Percentiles rank a stretch among this genome's conserved stretches.
Evolutionary conservation across 2,329 filamentous ascomycete genomes (phyloP).

Genomic region (Nigrograna mackinnonii): DNA sequence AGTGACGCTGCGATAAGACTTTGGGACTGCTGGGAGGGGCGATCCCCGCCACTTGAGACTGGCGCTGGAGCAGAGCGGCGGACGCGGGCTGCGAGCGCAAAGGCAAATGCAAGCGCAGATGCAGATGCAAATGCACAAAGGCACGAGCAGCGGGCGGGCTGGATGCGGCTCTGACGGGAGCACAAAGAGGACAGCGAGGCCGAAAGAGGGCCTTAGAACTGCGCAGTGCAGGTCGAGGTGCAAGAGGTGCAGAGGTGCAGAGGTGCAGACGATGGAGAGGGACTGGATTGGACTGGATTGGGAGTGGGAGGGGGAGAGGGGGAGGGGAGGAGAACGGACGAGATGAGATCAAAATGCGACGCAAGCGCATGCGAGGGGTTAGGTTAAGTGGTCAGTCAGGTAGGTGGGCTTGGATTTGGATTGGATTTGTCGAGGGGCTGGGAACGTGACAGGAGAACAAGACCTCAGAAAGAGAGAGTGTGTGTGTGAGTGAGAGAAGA

Average conservation of each 20-base stretch:
- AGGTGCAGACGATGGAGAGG: not conserved
- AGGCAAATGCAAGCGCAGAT: constrained; percentile 5
- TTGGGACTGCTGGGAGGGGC: constrained; percentile 16
- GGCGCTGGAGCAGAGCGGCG: constrained; percentile 5
- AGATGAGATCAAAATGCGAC: not conserved
- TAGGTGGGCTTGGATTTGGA: not conserved
- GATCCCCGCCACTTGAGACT: constrained; percentile 25
- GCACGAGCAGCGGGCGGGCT: constrained; percentile 29
- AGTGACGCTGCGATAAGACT: constrained; percentile 32
- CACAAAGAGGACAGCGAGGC: constrained; percentile 22
- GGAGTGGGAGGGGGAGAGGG: not conserved
- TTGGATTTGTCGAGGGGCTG: no score
- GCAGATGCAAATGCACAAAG: constrained; percentile 22
- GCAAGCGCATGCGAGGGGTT: constrained; percentile 32
- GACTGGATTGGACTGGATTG: not conserved
- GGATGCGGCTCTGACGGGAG: constrained; percentile 28
- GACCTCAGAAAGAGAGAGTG: no score
- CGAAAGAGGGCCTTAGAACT: constrained; percentile 12
- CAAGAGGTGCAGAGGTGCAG: no score
- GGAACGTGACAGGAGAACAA: no score
- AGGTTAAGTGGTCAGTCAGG: constrained; percentile 2
- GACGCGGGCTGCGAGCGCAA: constrained; percentile 16
- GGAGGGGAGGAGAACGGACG: not conserved
- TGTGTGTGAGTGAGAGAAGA: no score
- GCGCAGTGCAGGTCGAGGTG: constrained; percentile 19